These are phyloP conservation scores for Erodium moschatum DNA, from an alignment of 441 rosid species.

Conservation along the genomic window DNA sequence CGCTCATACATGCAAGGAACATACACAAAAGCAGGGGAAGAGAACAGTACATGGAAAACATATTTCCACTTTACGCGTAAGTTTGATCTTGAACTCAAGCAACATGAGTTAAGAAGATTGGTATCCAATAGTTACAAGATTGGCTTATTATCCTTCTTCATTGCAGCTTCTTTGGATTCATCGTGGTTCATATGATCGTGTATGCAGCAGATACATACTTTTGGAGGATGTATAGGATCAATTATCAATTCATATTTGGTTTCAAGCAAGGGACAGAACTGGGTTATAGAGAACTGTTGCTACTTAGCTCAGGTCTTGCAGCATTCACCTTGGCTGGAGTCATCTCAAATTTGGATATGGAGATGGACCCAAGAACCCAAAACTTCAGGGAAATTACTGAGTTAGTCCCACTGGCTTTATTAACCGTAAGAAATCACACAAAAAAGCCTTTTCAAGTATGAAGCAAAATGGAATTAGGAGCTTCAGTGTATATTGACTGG, in stretches of 20 bases:
- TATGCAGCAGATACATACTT: conserved; percentile 47
- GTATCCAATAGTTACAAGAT: neutral
- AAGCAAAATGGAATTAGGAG: neutral
- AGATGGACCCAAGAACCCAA: conserved; percentile 59
- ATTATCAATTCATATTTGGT: conserved; percentile 65
- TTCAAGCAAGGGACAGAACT: conserved; percentile 63
- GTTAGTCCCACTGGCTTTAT: conserved; percentile 53
- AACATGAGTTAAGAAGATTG: neutral
- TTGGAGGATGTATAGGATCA: conserved; percentile 59
- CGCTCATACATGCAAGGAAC: conserved; percentile 47
- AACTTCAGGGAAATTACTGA: conserved; percentile 50
- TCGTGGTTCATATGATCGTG: conserved; percentile 59
- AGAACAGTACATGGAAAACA: conserved; percentile 55
- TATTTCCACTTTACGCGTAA: conserved; percentile 75
- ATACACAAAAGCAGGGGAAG: conserved; percentile 37
- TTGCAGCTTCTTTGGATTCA: conserved; percentile 58
- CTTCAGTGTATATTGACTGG: neutral
- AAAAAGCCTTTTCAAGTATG: neutral
- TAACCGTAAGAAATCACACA: conserved; percentile 31
- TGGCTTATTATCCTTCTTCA: neutral
- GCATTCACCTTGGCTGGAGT: conserved; percentile 49
- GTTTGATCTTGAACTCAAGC: neutral
- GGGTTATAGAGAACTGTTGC: conserved; percentile 54
- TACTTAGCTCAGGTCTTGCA: conserved; percentile 45
- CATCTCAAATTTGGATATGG: conserved; percentile 71